Evolutionary conservation across 2,329 filamentous ascomycete genomes (phyloP).

Genomic region (Fusarium duplospermum): DNA sequence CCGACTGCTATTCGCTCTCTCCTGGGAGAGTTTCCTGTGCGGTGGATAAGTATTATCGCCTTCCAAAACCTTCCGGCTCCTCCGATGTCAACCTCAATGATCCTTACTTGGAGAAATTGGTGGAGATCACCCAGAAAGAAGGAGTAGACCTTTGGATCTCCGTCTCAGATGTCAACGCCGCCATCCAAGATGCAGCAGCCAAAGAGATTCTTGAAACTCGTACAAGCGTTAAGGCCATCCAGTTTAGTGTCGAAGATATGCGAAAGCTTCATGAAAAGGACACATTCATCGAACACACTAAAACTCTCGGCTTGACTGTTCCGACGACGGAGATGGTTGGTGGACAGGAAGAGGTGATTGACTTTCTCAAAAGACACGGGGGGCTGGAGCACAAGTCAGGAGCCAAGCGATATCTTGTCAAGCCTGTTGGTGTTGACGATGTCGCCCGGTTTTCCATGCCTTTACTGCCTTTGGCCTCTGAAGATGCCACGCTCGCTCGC

Average conservation of each 20-base stretch:
- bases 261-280: constrained; percentile 72
- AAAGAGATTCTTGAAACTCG: constrained; percentile 69
- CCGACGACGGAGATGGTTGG: constrained; percentile 66
- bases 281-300: constrained; percentile 70
- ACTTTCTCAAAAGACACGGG: constrained; percentile 57
- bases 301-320: constrained; percentile 63
- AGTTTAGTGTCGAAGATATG: constrained; percentile 69
- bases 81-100: constrained; percentile 43
- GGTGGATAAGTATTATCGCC: constrained; percentile 64
- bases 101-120: constrained; percentile 66
- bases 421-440: constrained; percentile 73
- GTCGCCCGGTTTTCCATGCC: constrained; percentile 70
- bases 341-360: constrained; percentile 63
- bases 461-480: constrained; percentile 67
- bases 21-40: constrained; percentile 69
- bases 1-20: constrained; percentile 68
- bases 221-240: constrained; percentile 71
- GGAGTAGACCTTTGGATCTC: constrained; percentile 78
- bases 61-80: constrained; percentile 47
- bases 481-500: constrained; percentile 65
- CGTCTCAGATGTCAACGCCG: constrained; percentile 75
- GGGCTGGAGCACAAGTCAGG: constrained; percentile 39
- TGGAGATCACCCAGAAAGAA: constrained; percentile 70
- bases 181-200: constrained; percentile 74
- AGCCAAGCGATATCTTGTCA: constrained; percentile 70